These are phyloP conservation scores for Samsoniella hepiali DNA, from an alignment of 2,329 filamentous ascomycete species.

Conservation along the genomic window DNA sequence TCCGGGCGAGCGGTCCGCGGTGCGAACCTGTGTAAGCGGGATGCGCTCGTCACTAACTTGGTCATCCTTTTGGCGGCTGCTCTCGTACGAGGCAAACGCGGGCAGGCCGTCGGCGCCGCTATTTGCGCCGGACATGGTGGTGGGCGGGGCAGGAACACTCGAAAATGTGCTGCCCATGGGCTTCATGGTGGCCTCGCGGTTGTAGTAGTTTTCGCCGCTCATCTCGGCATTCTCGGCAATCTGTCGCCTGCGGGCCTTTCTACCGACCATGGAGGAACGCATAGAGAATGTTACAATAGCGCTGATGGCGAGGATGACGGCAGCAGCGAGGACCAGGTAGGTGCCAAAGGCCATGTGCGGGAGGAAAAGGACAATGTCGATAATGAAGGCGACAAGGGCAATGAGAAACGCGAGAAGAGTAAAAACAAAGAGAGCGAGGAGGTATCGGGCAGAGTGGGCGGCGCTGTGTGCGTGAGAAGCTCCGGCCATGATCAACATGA, in stretches of 20 bases:
- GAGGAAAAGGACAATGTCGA: constrained; percentile 92
- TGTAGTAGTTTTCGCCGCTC: constrained; percentile 92
- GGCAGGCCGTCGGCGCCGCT: constrained; percentile 49
- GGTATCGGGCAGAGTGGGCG: constrained; percentile 84
- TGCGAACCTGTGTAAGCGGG: constrained; percentile 64
- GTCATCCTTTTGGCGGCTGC: constrained; percentile 56
- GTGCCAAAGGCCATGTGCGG: constrained; percentile 93
- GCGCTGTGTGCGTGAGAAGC: constrained; percentile 83
- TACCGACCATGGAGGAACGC: constrained; percentile 84
- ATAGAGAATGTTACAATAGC: constrained; percentile 90
- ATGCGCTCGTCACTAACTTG: constrained; percentile 65
- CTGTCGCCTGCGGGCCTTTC: constrained; percentile 87
- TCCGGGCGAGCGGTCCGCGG: constrained; percentile 55
- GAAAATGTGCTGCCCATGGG: constrained; percentile 34
- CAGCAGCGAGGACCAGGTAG: constrained; percentile 87
- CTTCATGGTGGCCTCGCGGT: constrained; percentile 59
- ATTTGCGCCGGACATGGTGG: constrained; percentile 54
- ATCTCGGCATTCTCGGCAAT: constrained; percentile 95
- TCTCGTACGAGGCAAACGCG: constrained; percentile 64
- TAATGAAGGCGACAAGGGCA: constrained; percentile 80
- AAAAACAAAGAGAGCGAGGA: constrained; percentile 81
- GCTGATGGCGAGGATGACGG: constrained; percentile 77
- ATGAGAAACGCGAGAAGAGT: constrained; percentile 81
- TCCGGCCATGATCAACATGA: constrained; percentile 77
- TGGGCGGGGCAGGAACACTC: constrained; percentile 57